Percentiles rank a stretch among this genome's conserved stretches.
Conservation (phyloP, 177 flowering plant genomes). For the Vitis hybrid region DNA sequence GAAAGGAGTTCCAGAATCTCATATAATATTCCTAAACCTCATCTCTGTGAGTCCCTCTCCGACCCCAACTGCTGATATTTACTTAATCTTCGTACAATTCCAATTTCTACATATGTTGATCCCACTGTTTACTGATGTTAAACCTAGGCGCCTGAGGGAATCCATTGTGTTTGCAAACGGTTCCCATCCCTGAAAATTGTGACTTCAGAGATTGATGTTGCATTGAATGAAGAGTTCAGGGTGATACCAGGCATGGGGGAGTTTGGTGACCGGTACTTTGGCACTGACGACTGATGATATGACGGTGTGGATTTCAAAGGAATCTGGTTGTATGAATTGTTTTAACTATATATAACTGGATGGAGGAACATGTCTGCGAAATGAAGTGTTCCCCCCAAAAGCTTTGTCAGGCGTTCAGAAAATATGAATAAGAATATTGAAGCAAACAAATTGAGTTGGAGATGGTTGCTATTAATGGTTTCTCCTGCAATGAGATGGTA, state of each 20-base stretch:
- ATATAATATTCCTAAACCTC: constrained; percentile 93
- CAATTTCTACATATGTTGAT: background rate
- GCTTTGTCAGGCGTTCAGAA: too few relatives aligned
- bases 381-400: too few relatives aligned
- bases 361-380: background rate
- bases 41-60: constrained; percentile 66
- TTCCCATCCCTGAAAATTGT: constrained; percentile 87
- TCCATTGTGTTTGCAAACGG: constrained; percentile 82
- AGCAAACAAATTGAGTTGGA: too few relatives aligned
- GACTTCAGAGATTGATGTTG: constrained; percentile 85
- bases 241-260: constrained; percentile 98
- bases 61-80: background rate
- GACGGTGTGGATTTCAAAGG: background rate
- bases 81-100: background rate
- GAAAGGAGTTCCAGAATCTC: constrained; percentile 93
- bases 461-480: too few relatives aligned
- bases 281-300: constrained; percentile 75
- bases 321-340: background rate
- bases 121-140: background rate
- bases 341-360: background rate
- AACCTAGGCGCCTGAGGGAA: constrained; percentile 91
- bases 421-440: too few relatives aligned
- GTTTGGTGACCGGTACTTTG: constrained; percentile 98
- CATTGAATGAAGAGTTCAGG: constrained; percentile 78
- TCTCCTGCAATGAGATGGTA: too few relatives aligned